Conservation (phyloP, 306 rosid genomes). For the Lotus japonicus region DNA sequence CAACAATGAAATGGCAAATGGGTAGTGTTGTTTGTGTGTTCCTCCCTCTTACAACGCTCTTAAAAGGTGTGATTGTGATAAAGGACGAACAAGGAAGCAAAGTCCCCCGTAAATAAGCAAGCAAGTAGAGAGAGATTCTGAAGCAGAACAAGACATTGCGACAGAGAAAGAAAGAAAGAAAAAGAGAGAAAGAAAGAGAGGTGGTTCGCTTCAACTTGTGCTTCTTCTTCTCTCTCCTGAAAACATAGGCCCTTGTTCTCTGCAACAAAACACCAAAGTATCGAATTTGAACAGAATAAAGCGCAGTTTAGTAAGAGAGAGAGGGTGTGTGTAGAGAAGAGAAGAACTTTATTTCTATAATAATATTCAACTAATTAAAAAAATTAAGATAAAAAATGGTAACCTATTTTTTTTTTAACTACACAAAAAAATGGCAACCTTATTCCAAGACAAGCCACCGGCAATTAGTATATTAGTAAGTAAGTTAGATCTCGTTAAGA, state of each 20-base stretch:
- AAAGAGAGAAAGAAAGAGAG: conserved; percentile 19
- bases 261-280: conserved; percentile 62
- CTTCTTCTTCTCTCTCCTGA: conserved; percentile 45
- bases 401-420: too few species aligned
- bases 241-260: conserved; percentile 75
- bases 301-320: conserved; percentile 26
- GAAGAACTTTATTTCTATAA: conserved; percentile 10
- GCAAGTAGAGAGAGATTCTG: too few species aligned
- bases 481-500: too few species aligned
- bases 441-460: too few species aligned
- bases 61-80: too few species aligned
- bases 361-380: too few species aligned
- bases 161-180: conserved; percentile 27
- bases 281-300: conserved; percentile 76
- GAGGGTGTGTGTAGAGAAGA: background rate
- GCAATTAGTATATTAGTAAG: too few species aligned
- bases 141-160: conserved; percentile 46
- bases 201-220: conserved; percentile 3
- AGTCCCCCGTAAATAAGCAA: too few species aligned
- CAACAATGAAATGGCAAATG: conserved; percentile 9
- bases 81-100: too few species aligned
- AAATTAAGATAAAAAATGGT: too few species aligned
- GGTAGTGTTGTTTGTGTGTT: conserved; percentile 6
- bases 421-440: too few species aligned
- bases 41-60: too few species aligned